Evolutionary conservation across 2,329 filamentous ascomycete species (phyloP), one percentile per base, ranked within the genome.

Genomic region (Penicillium sp.): DNA sequence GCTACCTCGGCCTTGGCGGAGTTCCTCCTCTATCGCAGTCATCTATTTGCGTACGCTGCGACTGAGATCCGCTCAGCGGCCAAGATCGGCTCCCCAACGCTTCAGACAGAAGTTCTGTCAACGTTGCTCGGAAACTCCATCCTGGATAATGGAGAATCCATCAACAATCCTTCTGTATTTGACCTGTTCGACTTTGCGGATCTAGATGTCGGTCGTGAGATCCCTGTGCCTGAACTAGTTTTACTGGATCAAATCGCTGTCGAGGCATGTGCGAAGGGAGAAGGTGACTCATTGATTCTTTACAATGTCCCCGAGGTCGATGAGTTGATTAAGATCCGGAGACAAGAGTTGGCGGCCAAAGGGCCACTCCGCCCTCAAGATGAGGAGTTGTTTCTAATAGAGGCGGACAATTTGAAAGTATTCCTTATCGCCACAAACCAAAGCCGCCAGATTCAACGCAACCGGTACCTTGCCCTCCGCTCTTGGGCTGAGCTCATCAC

Each of bases 181-280:
- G 90, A 96, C 57, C 78, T 97, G 20, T 93, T 95, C 61, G 93
- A 98, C 70, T 97, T 97, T 62, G 80, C 93, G 66, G 84, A 88
- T 53, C 69, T 86, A 9, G 77, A 81, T 42, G 75, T 84, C 33
- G 69, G 72, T 0, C 67, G 69, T 49, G 64, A 27, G 69, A 10
- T 61, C 72, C 38, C 78, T 2, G 68, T 79, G 2, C 82, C 83
- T 2, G 67, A 75, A 4, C 72, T 87, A 18, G 71, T 75, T 35
- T 81, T 81, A 53, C 85, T 91, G 53, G 73, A 74, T 15, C 83
- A 84, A 37, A 67, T 95, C 23, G 83, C 91, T 56, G 72, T 95
- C 42, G 77, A 79, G 3, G 73, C 81, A 1, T 92, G 86, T 57
- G 66, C 81, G 9, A 81, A 82, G 25, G 80, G 84, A 50, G 75